Base-by-base conservation (phyloP, 805 yeast species). In the Zygotorulaspora florentina region DNA sequence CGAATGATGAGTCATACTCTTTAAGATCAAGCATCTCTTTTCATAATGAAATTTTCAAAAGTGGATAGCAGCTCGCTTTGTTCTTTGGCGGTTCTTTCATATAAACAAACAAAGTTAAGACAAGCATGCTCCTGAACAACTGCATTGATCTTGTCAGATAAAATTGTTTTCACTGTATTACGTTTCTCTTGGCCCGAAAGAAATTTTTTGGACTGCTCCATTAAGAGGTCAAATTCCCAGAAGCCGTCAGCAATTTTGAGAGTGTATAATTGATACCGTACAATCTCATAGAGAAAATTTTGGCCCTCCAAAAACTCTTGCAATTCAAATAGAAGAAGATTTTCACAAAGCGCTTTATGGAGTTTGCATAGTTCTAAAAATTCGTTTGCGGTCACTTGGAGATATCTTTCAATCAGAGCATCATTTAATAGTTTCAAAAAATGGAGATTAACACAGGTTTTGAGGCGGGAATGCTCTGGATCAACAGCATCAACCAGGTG, bases 231-330 rank as follows among this genome's bases (percentile, higher is more conserved):
- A 11, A 39, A 46, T 38, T 57, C 63, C 30, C 43, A 46, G 43
- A 61, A 61, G 3, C 64, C 64, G 17, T 53, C 45, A 2, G 62
- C 42, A 8, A 56, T 49, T 16, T 40, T 38, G 10, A 61, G 45
- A 17, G 50, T 44, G 10, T 25, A 31, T 4, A 45, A 25, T 33
- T 49, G 54, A 20, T 54, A 46, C 11, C 42, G 39, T 16, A 43
- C 34, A 20, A 27, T 43, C 35, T 48, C 51, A 36, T 36, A 28
- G 8, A 31, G 33, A 16, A 50, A 39, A 8, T 17, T 8, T 13
- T 29, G 26, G 20, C 31, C 29, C 6, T 13, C 29, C 15, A 25
- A 4, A 10, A 31, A 8, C 10, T 30, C 20, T 8, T 15, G 37
- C 12, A 35, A 28, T 35, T 34, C 29, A 8, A 13, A 17, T 26